Conservation (phyloP, 768 basidiomycete species). For the Amanita molliuscula region DNA sequence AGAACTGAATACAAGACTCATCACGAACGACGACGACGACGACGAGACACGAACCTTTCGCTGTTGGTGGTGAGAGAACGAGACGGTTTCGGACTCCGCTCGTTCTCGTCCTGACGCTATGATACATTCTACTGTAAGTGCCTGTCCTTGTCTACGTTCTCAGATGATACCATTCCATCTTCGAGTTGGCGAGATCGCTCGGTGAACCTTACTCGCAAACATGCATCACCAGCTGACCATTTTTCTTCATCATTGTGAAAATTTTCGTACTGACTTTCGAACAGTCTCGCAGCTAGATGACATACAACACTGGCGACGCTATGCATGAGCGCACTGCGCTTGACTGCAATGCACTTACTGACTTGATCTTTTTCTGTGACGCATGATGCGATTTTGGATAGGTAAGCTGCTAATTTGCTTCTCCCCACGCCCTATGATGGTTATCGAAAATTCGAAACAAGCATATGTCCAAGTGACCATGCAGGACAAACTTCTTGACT, state of each 20-base stretch:
- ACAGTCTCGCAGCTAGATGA: no score
- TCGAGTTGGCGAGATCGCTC: conserved; percentile 61
- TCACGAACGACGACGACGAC: conserved; percentile 21
- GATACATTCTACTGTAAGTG: conserved; percentile 20
- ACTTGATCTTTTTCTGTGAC: no score
- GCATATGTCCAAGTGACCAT: conserved; percentile 71
- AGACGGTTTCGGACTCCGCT: conserved; percentile 22
- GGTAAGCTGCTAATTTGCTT: not conserved
- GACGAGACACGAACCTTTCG: not conserved
- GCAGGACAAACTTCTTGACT: conserved; percentile 46
- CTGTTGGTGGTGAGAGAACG: not conserved
- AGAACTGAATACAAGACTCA: conserved; percentile 61
- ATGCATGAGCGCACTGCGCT: conserved; percentile 12
- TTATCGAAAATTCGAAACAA: conserved; percentile 40
- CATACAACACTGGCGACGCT: conserved; percentile 25
- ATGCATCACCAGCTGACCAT: conserved; percentile 63
- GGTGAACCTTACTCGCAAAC: conserved; percentile 67
- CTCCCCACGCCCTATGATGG: conserved; percentile 33
- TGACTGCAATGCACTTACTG: no score
- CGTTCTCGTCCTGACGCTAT: conserved; percentile 9
- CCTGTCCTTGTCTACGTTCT: conserved; percentile 11
- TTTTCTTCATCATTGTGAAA: conserved; percentile 1
- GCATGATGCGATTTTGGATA: not conserved
- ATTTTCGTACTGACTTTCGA: not conserved
- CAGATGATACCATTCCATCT: conserved; percentile 64